A percentile compares a stretch with the other conserved stretches of the same genome.
Conservation (phyloP, 371 early-diverging fungal species). For the Quaeritorhiza haematococci region DNA sequence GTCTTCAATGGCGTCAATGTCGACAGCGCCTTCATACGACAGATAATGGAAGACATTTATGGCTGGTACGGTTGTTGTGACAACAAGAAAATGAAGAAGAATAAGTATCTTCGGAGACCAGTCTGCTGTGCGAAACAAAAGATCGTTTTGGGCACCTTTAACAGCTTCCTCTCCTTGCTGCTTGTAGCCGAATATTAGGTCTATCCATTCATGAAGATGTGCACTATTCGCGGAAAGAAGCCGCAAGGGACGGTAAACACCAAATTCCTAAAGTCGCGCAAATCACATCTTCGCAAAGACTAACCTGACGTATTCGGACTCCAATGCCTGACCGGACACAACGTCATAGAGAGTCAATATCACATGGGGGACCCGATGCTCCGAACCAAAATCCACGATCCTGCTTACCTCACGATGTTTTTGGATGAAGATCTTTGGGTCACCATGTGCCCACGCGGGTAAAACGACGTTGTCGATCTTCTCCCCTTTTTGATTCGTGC, state of each 20-base stretch:
- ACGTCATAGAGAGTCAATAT: not conserved
- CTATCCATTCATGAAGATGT: slow-evolving; percentile 85
- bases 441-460: slow-evolving; percentile 81
- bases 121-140: not conserved
- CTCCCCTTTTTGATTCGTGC: slow-evolving; percentile 67
- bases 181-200: slow-evolving; percentile 85
- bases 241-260: not conserved
- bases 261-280: not conserved
- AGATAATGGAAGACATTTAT: slow-evolving; percentile 81
- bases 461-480: slow-evolving; percentile 68
- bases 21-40: slow-evolving; percentile 84
- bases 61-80: slow-evolving; percentile 30
- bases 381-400: not conserved
- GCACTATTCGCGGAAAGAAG: slow-evolving; percentile 30
- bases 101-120: not conserved
- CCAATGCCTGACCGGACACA: slow-evolving; percentile 71
- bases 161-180: slow-evolving; percentile 78
- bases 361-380: not conserved
- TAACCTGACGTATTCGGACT: slow-evolving; percentile 80
- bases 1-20: slow-evolving; percentile 77
- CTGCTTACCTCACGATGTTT: slow-evolving; percentile 61
- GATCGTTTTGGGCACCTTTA: too few species aligned
- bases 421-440: slow-evolving; percentile 73
- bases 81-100: not conserved
- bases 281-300: too few species aligned